These are phyloP conservation scores for Smittium culicis DNA, from an alignment of 371 early-diverging fungal genomes.

Conservation along the genomic window DNA sequence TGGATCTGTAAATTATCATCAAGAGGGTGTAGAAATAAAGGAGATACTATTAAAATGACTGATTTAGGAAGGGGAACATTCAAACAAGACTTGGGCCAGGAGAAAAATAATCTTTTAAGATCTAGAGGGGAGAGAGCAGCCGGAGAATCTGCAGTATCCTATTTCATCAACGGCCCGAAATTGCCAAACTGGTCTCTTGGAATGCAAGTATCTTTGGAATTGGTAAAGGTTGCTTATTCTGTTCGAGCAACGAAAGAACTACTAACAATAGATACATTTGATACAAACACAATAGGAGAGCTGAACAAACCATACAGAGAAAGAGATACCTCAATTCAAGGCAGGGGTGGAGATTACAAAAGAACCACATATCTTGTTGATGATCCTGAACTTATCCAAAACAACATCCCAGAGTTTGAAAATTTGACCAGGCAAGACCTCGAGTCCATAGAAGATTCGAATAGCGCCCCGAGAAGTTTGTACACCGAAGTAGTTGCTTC, in stretches of 20 bases:
- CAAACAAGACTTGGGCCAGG: too few relatives aligned
- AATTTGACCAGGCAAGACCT: background rate
- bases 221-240: background rate
- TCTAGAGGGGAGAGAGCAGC: too few relatives aligned
- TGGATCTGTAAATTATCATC: too few relatives aligned
- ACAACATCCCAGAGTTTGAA: background rate
- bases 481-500: conserved; percentile 5
- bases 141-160: background rate
- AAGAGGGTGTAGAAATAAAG: too few relatives aligned
- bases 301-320: too few relatives aligned
- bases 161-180: conserved; percentile 5
- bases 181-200: conserved; percentile 3
- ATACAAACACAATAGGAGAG: too few relatives aligned
- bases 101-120: too few relatives aligned
- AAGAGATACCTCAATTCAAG: background rate
- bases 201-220: conserved; percentile 2
- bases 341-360: background rate
- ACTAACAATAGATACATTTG: background rate
- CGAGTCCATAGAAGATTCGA: background rate
- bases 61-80: too few relatives aligned
- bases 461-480: background rate
- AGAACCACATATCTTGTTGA: background rate
- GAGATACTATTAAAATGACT: too few relatives aligned
- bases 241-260: background rate
- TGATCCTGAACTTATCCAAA: too few relatives aligned